These are phyloP conservation scores for Cytospora piceae DNA, from an alignment of 2,329 filamentous ascomycete species.

Conservation along the genomic window DNA sequence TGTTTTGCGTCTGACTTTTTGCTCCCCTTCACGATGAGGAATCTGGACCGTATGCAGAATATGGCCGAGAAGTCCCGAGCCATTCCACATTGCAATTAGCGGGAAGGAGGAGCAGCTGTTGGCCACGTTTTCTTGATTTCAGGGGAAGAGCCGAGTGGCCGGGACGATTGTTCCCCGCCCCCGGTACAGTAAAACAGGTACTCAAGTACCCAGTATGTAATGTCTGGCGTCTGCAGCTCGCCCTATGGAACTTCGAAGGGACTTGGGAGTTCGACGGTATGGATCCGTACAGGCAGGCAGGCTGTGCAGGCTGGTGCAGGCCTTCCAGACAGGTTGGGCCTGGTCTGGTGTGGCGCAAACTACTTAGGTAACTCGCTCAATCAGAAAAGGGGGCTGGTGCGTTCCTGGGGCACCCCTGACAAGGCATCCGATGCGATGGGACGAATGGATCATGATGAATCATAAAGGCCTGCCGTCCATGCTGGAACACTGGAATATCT, in stretches of 20 bases:
- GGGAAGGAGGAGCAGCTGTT: slow-evolving; percentile 24
- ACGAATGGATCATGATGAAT: neutral
- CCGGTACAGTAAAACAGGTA: slow-evolving; percentile 2
- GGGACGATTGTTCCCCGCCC: slow-evolving; percentile 30
- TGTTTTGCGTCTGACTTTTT: no score
- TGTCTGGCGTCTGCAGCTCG: slow-evolving; percentile 21
- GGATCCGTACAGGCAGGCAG: neutral
- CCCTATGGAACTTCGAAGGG: slow-evolving; percentile 23
- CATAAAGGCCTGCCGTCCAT: neutral
- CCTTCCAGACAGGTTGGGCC: no score
- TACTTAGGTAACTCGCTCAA: neutral
- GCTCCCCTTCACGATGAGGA: neutral
- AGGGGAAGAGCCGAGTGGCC: slow-evolving; percentile 31
- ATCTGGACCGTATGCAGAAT: neutral
- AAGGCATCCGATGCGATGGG: slow-evolving; percentile 6
- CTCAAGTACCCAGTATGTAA: neutral
- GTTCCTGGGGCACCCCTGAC: neutral
- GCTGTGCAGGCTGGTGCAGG: slow-evolving; percentile 12
- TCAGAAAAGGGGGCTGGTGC: slow-evolving; percentile 20
- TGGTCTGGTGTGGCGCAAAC: slow-evolving; percentile 20
- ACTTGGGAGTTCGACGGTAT: slow-evolving; percentile 4
- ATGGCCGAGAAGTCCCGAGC: neutral
- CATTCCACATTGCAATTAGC: slow-evolving; percentile 2
- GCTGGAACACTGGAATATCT: neutral
- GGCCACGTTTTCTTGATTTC: slow-evolving; percentile 26